Evolutionary conservation across 2,329 filamentous ascomycete genomes (phyloP).

Genomic region (Paraconiothyrium brasiliense): DNA sequence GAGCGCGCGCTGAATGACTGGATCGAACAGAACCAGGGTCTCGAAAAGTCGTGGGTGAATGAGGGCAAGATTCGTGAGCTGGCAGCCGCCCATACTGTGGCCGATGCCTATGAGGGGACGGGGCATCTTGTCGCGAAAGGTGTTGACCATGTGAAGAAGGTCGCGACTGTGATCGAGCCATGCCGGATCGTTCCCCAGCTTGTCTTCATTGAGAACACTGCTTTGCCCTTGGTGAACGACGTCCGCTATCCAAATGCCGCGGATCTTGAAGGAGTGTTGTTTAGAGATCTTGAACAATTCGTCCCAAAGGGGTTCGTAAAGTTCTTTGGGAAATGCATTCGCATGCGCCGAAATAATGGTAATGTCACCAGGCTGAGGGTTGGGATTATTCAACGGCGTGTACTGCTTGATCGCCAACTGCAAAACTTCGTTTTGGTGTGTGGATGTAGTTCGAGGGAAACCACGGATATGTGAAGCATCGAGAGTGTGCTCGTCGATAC

Average conservation of each 20-base stretch:
- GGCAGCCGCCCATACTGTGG: slow-evolving; percentile 86
- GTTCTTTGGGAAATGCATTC: slow-evolving; percentile 94
- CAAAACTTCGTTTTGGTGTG: slow-evolving; percentile 77
- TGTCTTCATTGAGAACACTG: slow-evolving; percentile 76
- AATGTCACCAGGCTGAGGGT: slow-evolving; percentile 76
- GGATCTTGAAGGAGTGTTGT: slow-evolving; percentile 72
- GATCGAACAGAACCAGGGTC: slow-evolving; percentile 81
- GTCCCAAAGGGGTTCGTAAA: slow-evolving; percentile 93
- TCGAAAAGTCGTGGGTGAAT: slow-evolving; percentile 84
- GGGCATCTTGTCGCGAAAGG: slow-evolving; percentile 80
- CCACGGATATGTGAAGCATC: slow-evolving; percentile 78
- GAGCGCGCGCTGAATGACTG: slow-evolving; percentile 71
- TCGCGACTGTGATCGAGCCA: slow-evolving; percentile 91
- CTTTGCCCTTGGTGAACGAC: slow-evolving; percentile 86
- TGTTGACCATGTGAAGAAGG: slow-evolving; percentile 84
- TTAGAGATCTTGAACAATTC: slow-evolving; percentile 72
- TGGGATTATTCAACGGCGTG: slow-evolving; percentile 74
- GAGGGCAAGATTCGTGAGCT: slow-evolving; percentile 75
- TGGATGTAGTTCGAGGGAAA: slow-evolving; percentile 76
- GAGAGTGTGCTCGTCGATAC: slow-evolving; percentile 77
- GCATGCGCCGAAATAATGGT: slow-evolving; percentile 89
- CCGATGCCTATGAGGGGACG: slow-evolving; percentile 85
- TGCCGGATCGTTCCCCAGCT: slow-evolving; percentile 83
- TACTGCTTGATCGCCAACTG: slow-evolving; percentile 88
- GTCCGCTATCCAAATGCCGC: slow-evolving; percentile 90